Conservation (phyloP, 768 basidiomycete species). For the Boletellus ananiceps region DNA sequence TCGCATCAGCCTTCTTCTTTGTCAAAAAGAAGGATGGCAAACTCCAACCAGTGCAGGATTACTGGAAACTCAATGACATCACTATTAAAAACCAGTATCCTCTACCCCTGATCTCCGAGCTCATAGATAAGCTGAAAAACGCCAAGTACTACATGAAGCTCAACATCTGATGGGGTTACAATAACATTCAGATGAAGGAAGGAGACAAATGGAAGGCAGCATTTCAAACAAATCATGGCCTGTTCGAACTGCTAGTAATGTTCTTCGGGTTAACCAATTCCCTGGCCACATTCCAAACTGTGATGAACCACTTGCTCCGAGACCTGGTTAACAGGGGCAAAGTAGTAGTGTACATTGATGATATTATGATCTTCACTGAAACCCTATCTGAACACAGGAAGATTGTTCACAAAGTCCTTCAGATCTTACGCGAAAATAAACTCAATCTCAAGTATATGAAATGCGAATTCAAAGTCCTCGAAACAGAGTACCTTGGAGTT, state of each 20-base stretch:
- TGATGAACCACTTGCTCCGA: not conserved
- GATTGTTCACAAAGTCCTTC: not conserved
- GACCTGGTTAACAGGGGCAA: not conserved
- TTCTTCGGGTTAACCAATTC: not conserved
- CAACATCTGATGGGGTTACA: too few species aligned
- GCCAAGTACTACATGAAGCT: too few species aligned
- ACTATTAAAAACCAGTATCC: too few species aligned
- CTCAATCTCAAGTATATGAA: not conserved
- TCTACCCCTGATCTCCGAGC: too few species aligned
- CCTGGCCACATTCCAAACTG: not conserved
- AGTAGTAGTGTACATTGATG: not conserved
- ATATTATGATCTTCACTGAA: not conserved
- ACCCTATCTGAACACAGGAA: not conserved
- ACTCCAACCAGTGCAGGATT: too few species aligned
- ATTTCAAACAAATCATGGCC: not conserved
- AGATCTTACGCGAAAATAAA: not conserved
- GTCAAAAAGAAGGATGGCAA: too few species aligned
- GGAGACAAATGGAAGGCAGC: not conserved
- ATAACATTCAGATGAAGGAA: too few species aligned
- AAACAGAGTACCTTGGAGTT: not conserved
- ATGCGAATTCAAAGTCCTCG: not conserved
- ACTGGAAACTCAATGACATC: too few species aligned
- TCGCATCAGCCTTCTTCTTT: not conserved
- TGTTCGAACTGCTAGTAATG: not conserved
- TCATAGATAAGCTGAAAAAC: too few species aligned